Base-by-base conservation (phyloP, 2,329 filamentous ascomycete species). In the Setomelanomma holmii region DNA sequence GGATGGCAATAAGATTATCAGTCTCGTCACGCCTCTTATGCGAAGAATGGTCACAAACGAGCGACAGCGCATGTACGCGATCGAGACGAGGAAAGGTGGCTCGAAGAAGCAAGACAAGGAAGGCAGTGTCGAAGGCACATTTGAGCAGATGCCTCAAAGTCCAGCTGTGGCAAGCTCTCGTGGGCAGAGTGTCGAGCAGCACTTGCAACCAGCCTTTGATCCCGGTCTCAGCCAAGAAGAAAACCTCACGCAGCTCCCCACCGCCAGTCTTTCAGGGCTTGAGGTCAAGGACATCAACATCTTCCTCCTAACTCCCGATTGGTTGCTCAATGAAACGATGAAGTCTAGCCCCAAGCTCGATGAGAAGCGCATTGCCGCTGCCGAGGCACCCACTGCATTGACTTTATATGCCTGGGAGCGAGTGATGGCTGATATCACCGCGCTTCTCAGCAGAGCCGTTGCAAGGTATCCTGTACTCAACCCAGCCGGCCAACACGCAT, bases 31-130 rank as follows among this genome's bases (percentile, higher is more conserved):
- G 55, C 83, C 82, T 11, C 66, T 85, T 40, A 72, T 86, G 52
- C 71, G 83, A 50, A 75, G 83, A 20, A 84, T 85, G 82, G 82
- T 85, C 11, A 85, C 82, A 14, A 86, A 86, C 52, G 83, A 85
- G 64, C 75, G 83, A 20, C 83, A 86, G 62, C 75, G 83, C 33
- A 76, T 82, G 61, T 85, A 85, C 66, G 83, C 83, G 1, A 79
- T 84, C 23, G 81, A 83, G 65, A 82, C 80, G 1, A 76, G 83
- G 35, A 84, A 82, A 56, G 78, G 78, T 10, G 77, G 77, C 4
- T 70, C 70, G 5, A 78, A 78, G 49, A 55, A 55, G 51, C 68
- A 62, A 41, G 58, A 60, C 23, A 69, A 67, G 36, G 71, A 70
- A 7, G 49, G 47, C 6, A 69, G 56, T 45, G 53, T 51, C 4